Conservation (phyloP, 1,284 basidiomycete genomes). For the Puccinia polysora region DNA sequence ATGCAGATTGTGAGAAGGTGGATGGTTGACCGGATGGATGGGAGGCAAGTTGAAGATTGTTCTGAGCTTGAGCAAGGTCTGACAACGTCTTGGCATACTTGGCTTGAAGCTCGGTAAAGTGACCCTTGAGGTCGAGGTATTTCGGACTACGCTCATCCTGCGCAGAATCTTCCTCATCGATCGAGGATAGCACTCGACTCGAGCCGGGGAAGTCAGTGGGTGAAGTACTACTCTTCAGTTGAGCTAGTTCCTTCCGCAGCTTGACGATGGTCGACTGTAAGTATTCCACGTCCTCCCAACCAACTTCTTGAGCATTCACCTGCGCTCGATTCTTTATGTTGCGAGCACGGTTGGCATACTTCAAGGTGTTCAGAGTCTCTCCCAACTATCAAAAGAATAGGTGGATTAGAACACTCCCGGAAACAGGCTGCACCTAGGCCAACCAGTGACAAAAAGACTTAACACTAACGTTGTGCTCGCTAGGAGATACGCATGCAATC, state of each 20-base stretch:
- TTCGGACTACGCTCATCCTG: slow-evolving; percentile 13
- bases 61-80: slow-evolving; percentile 18
- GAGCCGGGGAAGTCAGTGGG: slow-evolving; percentile 46
- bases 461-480: slow-evolving; percentile 69
- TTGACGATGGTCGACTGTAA: slow-evolving; percentile 77
- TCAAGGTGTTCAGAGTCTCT: slow-evolving; percentile 94
- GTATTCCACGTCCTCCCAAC: slow-evolving; percentile 98
- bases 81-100: too few relatives aligned
- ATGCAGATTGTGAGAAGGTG: not conserved
- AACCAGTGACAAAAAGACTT: not conserved
- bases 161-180: slow-evolving; percentile 42
- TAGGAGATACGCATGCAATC: slow-evolving; percentile 95
- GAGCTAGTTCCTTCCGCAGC: slow-evolving; percentile 77
- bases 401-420: too few relatives aligned
- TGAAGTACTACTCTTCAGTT: slow-evolving; percentile 62
- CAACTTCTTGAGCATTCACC: slow-evolving; percentile 93
- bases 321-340: slow-evolving; percentile 96
- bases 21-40: too few relatives aligned
- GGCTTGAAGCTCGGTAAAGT: too few relatives aligned
- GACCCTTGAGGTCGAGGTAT: slow-evolving; percentile 13
- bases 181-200: slow-evolving; percentile 28
- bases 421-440: too few relatives aligned
- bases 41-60: not conserved
- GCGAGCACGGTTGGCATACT: slow-evolving; percentile 93
- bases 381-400: slow-evolving; percentile 60